Percentiles rank a stretch among this genome's conserved stretches.
Conservation (phyloP, 192 early-diverging fungal species). For the Coemansia sp. region DNA sequence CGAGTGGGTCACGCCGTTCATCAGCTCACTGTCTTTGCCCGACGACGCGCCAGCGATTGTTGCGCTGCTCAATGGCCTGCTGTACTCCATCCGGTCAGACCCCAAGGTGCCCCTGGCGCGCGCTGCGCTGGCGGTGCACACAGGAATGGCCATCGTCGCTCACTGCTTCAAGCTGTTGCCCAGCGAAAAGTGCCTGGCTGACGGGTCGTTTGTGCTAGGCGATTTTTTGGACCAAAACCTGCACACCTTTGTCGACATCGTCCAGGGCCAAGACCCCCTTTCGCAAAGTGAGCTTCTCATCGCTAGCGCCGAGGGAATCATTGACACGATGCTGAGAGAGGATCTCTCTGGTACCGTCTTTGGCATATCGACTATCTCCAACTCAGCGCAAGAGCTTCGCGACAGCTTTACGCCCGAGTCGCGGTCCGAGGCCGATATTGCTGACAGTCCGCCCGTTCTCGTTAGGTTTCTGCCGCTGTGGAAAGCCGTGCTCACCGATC, state of each 20-base stretch:
- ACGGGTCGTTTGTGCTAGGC: conserved; percentile 23
- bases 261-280: conserved; percentile 24
- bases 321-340: conserved; percentile 40
- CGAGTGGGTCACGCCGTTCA: conserved; percentile 52
- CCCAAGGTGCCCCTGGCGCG: conserved; percentile 10
- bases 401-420: neutral
- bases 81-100: conserved; percentile 23
- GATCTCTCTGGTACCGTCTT: conserved; percentile 23
- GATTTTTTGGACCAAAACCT: conserved; percentile 29
- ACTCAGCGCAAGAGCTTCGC: conserved; percentile 18
- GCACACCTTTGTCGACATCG: conserved; percentile 26
- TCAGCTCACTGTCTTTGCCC: conserved; percentile 37
- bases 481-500: conserved; percentile 29
- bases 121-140: conserved; percentile 27
- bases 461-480: conserved; percentile 30
- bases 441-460: conserved; percentile 15
- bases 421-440: neutral
- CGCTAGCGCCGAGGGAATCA: conserved; percentile 30
- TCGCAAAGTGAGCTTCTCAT: conserved; percentile 39
- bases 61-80: conserved; percentile 23
- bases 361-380: conserved; percentile 21
- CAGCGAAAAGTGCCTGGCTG: conserved; percentile 12
- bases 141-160: conserved; percentile 37
- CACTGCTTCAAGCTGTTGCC: conserved; percentile 40
- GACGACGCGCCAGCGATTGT: conserved; percentile 20